phyloP scores from a whole-genome alignment of 805 yeast species.

The Nakazawaea siamensis region DNA sequence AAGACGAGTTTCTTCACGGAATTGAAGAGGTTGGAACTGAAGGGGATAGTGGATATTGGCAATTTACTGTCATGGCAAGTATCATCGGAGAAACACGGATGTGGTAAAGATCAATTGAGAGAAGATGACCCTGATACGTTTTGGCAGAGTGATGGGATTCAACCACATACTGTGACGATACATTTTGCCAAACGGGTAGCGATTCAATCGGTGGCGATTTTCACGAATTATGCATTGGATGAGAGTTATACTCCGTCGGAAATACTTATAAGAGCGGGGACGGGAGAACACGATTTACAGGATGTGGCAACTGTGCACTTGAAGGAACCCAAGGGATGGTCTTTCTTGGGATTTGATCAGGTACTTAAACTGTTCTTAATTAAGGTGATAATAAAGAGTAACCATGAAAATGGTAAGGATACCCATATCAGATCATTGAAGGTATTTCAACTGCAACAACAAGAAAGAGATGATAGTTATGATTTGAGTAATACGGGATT shows the following conservation, averaged over 20 bases:
- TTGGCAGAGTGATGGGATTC: slow-evolving; percentile 95
- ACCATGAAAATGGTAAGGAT: slow-evolving; percentile 95
- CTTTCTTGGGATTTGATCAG: slow-evolving; percentile 49
- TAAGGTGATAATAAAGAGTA: slow-evolving; percentile 54
- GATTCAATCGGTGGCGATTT: slow-evolving; percentile 61
- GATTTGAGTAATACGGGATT: slow-evolving; percentile 18
- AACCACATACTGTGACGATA: slow-evolving; percentile 76
- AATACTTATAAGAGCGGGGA: slow-evolving; percentile 61
- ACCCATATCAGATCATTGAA: slow-evolving; percentile 77
- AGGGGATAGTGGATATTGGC: slow-evolving; percentile 68
- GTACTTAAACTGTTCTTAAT: slow-evolving; percentile 60
- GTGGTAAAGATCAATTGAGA: slow-evolving; percentile 62
- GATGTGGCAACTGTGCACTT: slow-evolving; percentile 56
- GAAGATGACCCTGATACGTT: slow-evolving; percentile 64
- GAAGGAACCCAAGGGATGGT: slow-evolving; percentile 74
- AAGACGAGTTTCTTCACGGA: slow-evolving; percentile 24
- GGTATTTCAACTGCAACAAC: slow-evolving; percentile 33
- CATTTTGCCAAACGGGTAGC: slow-evolving; percentile 74
- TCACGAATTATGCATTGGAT: slow-evolving; percentile 62
- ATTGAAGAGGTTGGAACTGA: slow-evolving; percentile 43
- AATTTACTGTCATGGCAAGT: slow-evolving; percentile 79
- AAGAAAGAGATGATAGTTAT: slow-evolving; percentile 17
- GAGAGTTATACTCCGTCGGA: slow-evolving; percentile 89
- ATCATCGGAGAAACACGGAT: slow-evolving; percentile 67
- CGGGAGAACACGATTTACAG: slow-evolving; percentile 68